Conservation (phyloP, 1,284 basidiomycete species). For the Ustilago cynodontis region DNA sequence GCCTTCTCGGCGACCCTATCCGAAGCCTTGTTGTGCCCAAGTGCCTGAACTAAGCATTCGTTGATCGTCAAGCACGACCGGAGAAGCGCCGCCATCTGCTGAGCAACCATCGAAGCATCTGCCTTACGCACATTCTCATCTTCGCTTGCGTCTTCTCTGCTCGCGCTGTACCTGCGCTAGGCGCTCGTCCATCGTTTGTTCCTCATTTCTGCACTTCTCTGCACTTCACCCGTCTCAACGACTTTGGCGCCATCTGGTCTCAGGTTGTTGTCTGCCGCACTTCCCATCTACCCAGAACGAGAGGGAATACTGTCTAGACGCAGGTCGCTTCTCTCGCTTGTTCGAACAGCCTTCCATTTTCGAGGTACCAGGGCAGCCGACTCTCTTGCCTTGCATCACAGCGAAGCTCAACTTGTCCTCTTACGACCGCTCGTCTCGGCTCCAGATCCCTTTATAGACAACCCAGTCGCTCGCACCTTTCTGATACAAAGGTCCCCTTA, state of each 20-base stretch:
- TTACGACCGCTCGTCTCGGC: slow-evolving; percentile 7
- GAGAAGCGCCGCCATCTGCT: neutral
- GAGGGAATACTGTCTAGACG: slow-evolving; percentile 7
- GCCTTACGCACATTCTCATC: neutral
- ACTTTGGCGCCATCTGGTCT: neutral
- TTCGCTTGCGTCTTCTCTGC: neutral
- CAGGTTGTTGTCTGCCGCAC: slow-evolving; percentile 15
- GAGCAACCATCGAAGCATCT: slow-evolving; percentile 1
- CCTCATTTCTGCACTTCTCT: neutral
- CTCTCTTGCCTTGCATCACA: neutral
- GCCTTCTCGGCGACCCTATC: neutral
- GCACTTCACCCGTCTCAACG: slow-evolving; percentile 8
- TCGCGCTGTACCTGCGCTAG: neutral
- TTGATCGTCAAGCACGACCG: slow-evolving; percentile 2
- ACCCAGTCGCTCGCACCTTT: slow-evolving; percentile 4
- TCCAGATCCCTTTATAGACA: slow-evolving; percentile 20
- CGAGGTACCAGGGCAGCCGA: slow-evolving; percentile 24
- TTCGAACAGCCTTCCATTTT: slow-evolving; percentile 12
- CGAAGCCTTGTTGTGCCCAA: neutral
- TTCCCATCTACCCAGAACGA: neutral
- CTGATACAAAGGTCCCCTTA: neutral
- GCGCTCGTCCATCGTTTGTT: neutral
- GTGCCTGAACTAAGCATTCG: neutral
- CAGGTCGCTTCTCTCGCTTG: slow-evolving; percentile 48
- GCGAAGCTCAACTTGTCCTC: neutral